phyloP scores from a whole-genome alignment of 2,329 filamentous ascomycete species.

The Alternaria dauci region DNA sequence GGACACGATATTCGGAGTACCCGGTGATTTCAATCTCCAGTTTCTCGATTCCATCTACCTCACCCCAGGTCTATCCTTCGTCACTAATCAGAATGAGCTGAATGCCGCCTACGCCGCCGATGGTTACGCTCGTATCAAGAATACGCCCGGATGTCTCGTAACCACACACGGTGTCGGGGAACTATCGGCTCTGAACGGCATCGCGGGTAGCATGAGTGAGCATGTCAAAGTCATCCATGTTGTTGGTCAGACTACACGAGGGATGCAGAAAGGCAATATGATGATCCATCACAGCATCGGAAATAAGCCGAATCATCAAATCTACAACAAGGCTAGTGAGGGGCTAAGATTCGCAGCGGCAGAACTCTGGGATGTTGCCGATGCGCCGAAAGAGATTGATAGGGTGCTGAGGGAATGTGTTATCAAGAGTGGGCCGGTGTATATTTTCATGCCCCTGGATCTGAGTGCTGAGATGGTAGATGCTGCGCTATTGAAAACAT shows the following conservation, averaged over 20 bases:
- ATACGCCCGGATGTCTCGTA: constrained; percentile 58
- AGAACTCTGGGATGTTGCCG: constrained; percentile 52
- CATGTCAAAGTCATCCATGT: constrained; percentile 57
- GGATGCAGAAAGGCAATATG: constrained; percentile 54
- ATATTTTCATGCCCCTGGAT: constrained; percentile 57
- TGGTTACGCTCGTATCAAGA: constrained; percentile 65
- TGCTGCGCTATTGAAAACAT: constrained; percentile 45
- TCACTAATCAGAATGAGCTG: constrained; percentile 66
- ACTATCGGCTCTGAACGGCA: constrained; percentile 56
- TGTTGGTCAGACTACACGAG: constrained; percentile 55
- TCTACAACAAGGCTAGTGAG: constrained; percentile 53
- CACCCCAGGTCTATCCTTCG: constrained; percentile 52
- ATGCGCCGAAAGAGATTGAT: constrained; percentile 55
- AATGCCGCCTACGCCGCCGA: constrained; percentile 67
- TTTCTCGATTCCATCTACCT: constrained; percentile 56
- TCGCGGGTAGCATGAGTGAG: constrained; percentile 56
- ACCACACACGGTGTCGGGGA: constrained; percentile 70
- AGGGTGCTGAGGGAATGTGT: constrained; percentile 55
- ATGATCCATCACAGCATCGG: constrained; percentile 59
- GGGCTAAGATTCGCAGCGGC: constrained; percentile 52
- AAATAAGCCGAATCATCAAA: constrained; percentile 51
- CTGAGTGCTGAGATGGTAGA: constrained; percentile 50
- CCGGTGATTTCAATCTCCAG: constrained; percentile 58
- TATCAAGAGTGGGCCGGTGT: constrained; percentile 54
- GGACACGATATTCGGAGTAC: constrained; percentile 54